Conservation (phyloP, 257 asterid genomes). For the Salvia hispanica region DNA sequence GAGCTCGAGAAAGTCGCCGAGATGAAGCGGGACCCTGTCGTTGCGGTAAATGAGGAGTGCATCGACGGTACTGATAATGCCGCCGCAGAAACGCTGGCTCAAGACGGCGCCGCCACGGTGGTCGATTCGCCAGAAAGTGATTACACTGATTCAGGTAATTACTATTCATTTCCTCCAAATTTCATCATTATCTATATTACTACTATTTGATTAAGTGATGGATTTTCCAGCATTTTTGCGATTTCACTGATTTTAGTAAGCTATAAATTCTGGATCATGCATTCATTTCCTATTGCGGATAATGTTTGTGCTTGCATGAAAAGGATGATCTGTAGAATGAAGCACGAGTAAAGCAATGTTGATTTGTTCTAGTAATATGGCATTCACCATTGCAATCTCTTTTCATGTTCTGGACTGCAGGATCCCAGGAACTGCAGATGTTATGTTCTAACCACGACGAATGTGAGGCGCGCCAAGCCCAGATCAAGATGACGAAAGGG, state of each 20-base stretch:
- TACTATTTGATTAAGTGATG: neutral
- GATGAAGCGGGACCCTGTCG: constrained; percentile 36
- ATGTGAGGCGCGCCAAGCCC: constrained; percentile 71
- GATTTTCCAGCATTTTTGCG: neutral
- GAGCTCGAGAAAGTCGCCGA: constrained; percentile 74
- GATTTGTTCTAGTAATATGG: neutral
- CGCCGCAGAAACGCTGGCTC: constrained; percentile 49
- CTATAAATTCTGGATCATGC: neutral
- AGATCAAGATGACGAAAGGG: constrained; percentile 84
- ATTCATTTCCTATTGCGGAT: neutral
- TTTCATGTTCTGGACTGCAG: constrained; percentile 40
- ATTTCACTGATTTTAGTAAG: neutral
- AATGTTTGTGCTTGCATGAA: no score
- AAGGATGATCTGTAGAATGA: no score
- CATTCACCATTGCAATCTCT: neutral
- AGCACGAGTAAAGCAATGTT: no score
- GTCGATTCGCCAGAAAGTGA: constrained; percentile 61
- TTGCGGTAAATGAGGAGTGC: constrained; percentile 28
- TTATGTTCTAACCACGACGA: constrained; percentile 74
- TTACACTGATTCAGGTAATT: constrained; percentile 71
- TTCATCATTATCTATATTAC: neutral
- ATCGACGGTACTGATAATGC: constrained; percentile 44
- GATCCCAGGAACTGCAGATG: constrained; percentile 75
- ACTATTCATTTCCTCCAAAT: neutral
- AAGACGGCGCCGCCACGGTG: constrained; percentile 34